Conservation (phyloP, 805 yeast species). For the Kluyveromyces nonfermentans region DNA sequence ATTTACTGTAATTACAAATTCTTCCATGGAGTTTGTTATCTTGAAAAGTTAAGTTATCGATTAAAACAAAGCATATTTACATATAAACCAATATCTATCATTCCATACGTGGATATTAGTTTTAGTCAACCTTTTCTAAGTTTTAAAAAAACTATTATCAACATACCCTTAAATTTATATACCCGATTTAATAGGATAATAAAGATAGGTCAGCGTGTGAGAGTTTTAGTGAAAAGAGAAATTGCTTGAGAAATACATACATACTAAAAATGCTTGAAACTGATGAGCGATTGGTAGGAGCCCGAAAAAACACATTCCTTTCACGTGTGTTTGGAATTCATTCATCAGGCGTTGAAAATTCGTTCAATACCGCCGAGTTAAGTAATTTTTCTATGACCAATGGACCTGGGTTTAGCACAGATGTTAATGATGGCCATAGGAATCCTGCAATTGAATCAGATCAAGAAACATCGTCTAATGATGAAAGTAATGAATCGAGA, state of each 20-base stretch:
- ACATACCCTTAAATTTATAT: no score
- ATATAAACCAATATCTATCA: neutral
- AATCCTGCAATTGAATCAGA: constrained; percentile 26
- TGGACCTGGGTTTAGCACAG: constrained; percentile 2
- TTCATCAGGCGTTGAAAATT: constrained; percentile 21
- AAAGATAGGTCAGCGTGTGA: no score
- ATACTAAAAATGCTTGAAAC: neutral
- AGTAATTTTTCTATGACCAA: constrained; percentile 13
- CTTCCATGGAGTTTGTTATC: neutral
- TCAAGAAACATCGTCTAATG: constrained; percentile 24
- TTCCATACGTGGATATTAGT: neutral
- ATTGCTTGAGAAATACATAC: neutral
- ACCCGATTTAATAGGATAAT: no score
- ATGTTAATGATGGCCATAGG: constrained; percentile 3
- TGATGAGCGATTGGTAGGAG: neutral
- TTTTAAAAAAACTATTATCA: no score
- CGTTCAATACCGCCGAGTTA: constrained; percentile 23
- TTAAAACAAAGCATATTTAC: neutral
- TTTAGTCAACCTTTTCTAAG: neutral
- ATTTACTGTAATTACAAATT: no score
- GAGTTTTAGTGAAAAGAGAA: no score
- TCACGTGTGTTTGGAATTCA: constrained; percentile 28
- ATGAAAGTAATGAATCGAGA: constrained; percentile 8
- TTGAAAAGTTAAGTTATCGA: no score
- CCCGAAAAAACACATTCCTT: constrained; percentile 21